A percentile compares a stretch with the other conserved stretches of the same genome.
These are phyloP conservation scores for Sequoia sempervirens DNA, from an alignment of 75 land plant genomes.

Conservation along the genomic window DNA sequence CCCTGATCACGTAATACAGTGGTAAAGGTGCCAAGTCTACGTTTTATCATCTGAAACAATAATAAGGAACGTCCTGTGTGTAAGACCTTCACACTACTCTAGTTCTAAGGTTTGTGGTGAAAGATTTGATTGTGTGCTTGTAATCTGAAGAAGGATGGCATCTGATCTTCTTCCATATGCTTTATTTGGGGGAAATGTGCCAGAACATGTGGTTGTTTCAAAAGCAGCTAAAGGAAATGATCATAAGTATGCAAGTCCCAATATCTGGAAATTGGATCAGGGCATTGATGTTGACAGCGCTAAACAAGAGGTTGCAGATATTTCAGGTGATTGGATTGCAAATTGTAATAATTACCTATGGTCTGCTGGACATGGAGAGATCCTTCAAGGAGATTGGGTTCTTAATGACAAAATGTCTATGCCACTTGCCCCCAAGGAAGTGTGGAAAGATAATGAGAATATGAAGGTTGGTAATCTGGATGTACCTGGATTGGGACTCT, in stretches of 20 bases:
- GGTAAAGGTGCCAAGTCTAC: not conserved
- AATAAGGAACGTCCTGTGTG: not conserved
- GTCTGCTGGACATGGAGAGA: not conserved
- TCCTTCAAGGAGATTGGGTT: conserved; percentile 3
- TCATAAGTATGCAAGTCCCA: not conserved
- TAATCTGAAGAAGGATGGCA: not conserved
- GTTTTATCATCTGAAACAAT: not conserved
- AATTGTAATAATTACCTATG: not conserved
- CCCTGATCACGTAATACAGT: not conserved
- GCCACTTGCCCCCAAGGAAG: not conserved
- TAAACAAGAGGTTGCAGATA: not conserved
- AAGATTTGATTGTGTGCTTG: not conserved
- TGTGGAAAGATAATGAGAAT: not conserved
- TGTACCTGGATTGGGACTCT: not conserved
- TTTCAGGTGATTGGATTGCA: not conserved
- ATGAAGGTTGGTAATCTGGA: not conserved
- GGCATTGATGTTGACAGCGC: not conserved
- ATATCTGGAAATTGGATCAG: not conserved
- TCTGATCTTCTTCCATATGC: not conserved
- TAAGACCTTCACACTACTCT: not conserved
- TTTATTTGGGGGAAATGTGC: not conserved
- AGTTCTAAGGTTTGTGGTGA: not conserved
- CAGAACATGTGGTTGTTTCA: not conserved
- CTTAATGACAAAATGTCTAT: not conserved
- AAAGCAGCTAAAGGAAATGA: not conserved